Evolutionary conservation across 2,329 filamentous ascomycete genomes (phyloP), one percentile per base, ranked within the genome.

Genomic region (Trichophyton equinum): DNA sequence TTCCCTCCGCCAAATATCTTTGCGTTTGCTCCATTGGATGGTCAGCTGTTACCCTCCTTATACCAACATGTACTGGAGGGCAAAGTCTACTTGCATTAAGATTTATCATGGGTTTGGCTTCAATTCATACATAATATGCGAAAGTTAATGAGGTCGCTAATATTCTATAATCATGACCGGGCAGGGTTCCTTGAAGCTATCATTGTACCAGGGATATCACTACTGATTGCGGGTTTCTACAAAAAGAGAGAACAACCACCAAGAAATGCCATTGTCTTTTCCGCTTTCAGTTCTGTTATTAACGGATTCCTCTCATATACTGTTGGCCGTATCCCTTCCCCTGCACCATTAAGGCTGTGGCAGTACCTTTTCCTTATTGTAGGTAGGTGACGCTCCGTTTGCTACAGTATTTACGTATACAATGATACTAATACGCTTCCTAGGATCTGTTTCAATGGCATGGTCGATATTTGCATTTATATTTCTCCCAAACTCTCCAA

Each of bases 391-490:
- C 36, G 27, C 20, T 3, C 20, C 15, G 25, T 30, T 27, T 15
- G 20, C 13, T 9, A 30, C 25, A 25, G 8, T 27, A 25, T 11
- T 15, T 13, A 27, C 15, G 20, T 25, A 38, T 20, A 18, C 27
- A 44, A 47, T 22, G 46, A 51, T 27, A 25, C 36, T 2, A 40
- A 27, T 11, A 56, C 2, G 11, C 57, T 33, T 15, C 30, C 20
- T 47, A 68, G 64, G 13, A 60, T 74, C 2, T 63, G 71, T 20
- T 80, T 74, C 81, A 1, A 77, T 81, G 55, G 62, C 80, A 2
- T 80, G 80, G 77, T 76, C 76, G 0, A 71, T 81, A 1, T 65
- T 83, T 2, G 77, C 80, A 1, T 87, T 77, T 69, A 81, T 81
- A 66, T 77, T 76, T 60, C 70, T 83, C 36, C 79, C 80, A 0